Conservation (phyloP, 2,329 filamentous ascomycete species). For the Zymoseptoria passerinii region DNA sequence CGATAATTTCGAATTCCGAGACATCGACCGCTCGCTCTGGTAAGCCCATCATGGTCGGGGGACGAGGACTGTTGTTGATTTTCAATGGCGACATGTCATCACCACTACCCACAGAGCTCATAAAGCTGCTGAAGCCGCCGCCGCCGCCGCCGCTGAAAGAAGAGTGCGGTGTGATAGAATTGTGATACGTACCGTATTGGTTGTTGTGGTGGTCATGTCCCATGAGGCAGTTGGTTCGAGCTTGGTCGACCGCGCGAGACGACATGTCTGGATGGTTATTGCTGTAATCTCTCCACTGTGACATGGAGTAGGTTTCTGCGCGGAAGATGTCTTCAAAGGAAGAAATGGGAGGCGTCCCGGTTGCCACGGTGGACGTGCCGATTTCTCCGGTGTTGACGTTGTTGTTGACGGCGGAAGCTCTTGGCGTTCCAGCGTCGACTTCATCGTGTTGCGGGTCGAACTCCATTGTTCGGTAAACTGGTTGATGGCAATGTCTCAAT, state of each 20-base stretch:
- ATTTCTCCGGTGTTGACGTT: not conserved
- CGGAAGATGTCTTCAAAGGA: conserved; percentile 2
- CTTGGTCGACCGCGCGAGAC: not conserved
- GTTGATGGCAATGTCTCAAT: conserved; percentile 5
- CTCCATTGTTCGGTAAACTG: conserved; percentile 5
- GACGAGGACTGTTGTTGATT: conserved; percentile 4
- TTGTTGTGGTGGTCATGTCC: not conserved
- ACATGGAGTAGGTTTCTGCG: not conserved
- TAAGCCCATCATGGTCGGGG: not conserved
- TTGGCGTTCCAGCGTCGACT: not conserved
- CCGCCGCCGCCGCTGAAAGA: not conserved
- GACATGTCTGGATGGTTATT: not conserved
- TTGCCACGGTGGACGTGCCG: not conserved
- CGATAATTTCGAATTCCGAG: conserved; percentile 14
- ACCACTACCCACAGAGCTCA: not conserved
- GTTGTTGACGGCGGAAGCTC: not conserved
- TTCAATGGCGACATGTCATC: not conserved
- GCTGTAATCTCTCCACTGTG: not conserved
- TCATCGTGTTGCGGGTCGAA: not conserved
- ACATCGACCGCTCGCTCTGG: conserved; percentile 10
- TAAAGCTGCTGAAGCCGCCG: not conserved
- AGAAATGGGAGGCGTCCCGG: not conserved
- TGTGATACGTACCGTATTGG: not conserved
- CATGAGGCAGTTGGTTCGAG: not conserved
- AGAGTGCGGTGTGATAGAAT: not conserved